Base-by-base conservation (phyloP, 495 filamentous ascomycete species). In the Talaromyces liani region DNA sequence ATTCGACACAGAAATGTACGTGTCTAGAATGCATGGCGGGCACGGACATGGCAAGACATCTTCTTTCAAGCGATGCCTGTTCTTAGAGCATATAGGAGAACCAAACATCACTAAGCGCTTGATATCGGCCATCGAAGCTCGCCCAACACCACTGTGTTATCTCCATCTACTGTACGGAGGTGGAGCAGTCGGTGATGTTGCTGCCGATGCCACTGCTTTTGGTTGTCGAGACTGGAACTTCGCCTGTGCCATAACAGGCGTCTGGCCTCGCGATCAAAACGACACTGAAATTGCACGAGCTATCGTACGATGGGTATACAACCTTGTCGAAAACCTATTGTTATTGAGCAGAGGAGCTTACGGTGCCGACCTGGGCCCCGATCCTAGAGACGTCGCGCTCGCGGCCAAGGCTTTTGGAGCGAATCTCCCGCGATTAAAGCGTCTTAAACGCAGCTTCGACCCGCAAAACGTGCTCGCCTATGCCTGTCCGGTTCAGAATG, bases 61-160 rank as follows among this genome's bases (percentile, higher is more conserved):
- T 58, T 80, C 85, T 20, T 87, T 88, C 77, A 87, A 87, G 75
- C 79, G 85, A 72, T 87, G 85, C 69, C 58, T 87, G 65, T 87
- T 87, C 67, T 73, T 88, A 49, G 83, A 83, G 65, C 0, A 67
- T 64, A 81, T 87, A 61, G 79, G 77, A 74, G 62, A 56, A 73
- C 63, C 25, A 18, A 66, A 70, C 58, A 54, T 87, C 25, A 67
- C 69, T 39, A 64, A 75, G 4, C 60, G 63, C n/a, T 73, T 86
- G 58, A 62, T 82, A 41, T 64, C 65, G 29, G 81, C 83, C 20
- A 31, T 87, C 55, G 65, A 78, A 65, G 74, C 65, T 69, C 80
- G 83, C 64, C 83, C 85, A 25, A 74, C 83, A 20, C 74, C 80
- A 58, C 70, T 82, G 33, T 85, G 83, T 72, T 88, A 87, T 74